These are phyloP conservation scores for Erodium texanum DNA, from an alignment of 441 rosid species.

Conservation along the genomic window DNA sequence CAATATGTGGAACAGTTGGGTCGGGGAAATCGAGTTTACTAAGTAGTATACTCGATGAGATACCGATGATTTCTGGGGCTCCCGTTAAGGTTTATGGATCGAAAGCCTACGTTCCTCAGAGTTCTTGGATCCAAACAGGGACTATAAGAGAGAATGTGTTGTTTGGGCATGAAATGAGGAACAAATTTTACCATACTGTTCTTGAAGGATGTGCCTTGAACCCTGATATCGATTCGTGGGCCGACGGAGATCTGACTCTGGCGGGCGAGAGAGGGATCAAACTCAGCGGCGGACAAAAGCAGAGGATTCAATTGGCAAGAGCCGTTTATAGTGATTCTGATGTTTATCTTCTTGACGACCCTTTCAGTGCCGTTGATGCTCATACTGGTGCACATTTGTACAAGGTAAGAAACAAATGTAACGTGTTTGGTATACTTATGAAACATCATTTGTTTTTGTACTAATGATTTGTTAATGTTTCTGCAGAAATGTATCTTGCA, in stretches of 20 bases:
- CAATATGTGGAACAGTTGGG: conserved; percentile 87
- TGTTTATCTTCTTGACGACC: conserved; percentile 74
- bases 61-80: conserved; percentile 57
- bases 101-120: conserved; percentile 87
- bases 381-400: conserved; percentile 91
- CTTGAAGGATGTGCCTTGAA: conserved; percentile 70
- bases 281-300: conserved; percentile 73
- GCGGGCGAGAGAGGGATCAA: conserved; percentile 81
- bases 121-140: conserved; percentile 85
- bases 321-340: conserved; percentile 57
- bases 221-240: conserved; percentile 73
- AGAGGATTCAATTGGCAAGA: conserved; percentile 60
- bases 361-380: conserved; percentile 97
- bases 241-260: conserved; percentile 73
- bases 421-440: neutral
- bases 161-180: conserved; percentile 57
- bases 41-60: conserved; percentile 73
- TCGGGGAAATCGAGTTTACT: conserved; percentile 91
- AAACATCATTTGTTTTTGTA: neutral
- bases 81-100: conserved; percentile 67
- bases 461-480: too few relatives aligned
- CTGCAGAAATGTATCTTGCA: conserved; percentile 89
- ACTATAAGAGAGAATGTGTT: conserved; percentile 76
- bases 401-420: conserved; percentile 26
- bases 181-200: conserved; percentile 43